These are phyloP conservation scores for Neonectria sp. DNA, from an alignment of 2,329 filamentous ascomycete species.

Conservation along the genomic window DNA sequence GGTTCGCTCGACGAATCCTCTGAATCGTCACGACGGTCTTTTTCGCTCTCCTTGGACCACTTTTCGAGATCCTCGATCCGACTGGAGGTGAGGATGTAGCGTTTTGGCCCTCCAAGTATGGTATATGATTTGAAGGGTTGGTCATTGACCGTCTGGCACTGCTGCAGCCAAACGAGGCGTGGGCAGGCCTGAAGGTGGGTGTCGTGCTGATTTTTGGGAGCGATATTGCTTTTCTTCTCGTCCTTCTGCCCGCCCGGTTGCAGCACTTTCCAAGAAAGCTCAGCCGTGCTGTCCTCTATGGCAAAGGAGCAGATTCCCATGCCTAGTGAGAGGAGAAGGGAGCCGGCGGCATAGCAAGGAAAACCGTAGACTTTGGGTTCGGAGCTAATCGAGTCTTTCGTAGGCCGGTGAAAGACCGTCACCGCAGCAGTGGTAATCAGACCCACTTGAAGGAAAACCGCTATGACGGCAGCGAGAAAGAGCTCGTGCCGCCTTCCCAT, in stretches of 20 bases:
- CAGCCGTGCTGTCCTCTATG: conserved; percentile 4
- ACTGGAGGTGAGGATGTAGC: background rate
- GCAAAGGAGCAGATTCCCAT: conserved; percentile 5
- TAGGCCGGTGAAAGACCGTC: too few relatives aligned
- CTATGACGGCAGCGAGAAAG: too few relatives aligned
- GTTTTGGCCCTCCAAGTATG: conserved; percentile 13
- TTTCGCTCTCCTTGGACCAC: too few relatives aligned
- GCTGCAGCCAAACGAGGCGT: conserved; percentile 17
- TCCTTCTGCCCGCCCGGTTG: background rate
- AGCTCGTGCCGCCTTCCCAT: too few relatives aligned
- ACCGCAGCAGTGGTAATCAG: too few relatives aligned
- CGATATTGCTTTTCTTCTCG: too few relatives aligned
- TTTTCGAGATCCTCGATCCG: too few relatives aligned
- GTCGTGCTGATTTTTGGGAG: too few relatives aligned
- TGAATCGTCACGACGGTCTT: too few relatives aligned
- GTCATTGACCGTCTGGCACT: conserved; percentile 10
- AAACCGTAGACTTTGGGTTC: background rate
- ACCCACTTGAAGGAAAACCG: too few relatives aligned
- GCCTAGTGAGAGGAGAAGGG: conserved; percentile 8
- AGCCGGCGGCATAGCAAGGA: conserved; percentile 14
- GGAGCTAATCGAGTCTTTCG: background rate
- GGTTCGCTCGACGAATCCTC: too few relatives aligned
- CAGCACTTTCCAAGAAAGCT: background rate
- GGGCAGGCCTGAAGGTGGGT: too few relatives aligned
- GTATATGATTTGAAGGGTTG: conserved; percentile 9